phyloP scores from a whole-genome alignment of 2,329 filamentous ascomycete species.

The Monilinia vaccinii-corymbosi region DNA sequence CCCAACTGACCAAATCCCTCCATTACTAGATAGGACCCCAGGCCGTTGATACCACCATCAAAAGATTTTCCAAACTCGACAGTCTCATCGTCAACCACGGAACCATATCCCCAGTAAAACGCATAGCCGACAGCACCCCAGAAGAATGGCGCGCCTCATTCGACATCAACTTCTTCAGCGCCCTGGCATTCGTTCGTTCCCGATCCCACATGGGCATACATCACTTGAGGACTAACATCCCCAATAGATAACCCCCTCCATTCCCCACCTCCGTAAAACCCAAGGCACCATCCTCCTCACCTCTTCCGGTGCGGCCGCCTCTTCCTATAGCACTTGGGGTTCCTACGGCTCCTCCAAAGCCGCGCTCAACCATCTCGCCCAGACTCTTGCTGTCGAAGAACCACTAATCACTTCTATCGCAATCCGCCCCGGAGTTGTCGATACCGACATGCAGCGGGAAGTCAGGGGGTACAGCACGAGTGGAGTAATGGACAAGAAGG shows the following conservation, averaged over 20 bases:
- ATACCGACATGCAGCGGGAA: slow-evolving; percentile 84
- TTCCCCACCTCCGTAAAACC: slow-evolving; percentile 58
- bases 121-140: slow-evolving; percentile 55
- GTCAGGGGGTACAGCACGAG: slow-evolving; percentile 56
- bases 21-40: slow-evolving; percentile 40
- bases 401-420: slow-evolving; percentile 63
- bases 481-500: slow-evolving; percentile 46
- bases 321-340: slow-evolving; percentile 64
- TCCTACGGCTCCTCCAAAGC: slow-evolving; percentile 79
- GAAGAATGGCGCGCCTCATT: slow-evolving; percentile 70
- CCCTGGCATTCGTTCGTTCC: slow-evolving; percentile 59
- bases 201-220: background rate
- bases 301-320: slow-evolving; percentile 66
- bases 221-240: slow-evolving; percentile 1
- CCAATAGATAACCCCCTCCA: slow-evolving; percentile 48
- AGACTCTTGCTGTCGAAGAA: slow-evolving; percentile 69
- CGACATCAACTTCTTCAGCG: slow-evolving; percentile 81
- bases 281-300: slow-evolving; percentile 68
- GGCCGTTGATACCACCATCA: slow-evolving; percentile 55
- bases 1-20: background rate
- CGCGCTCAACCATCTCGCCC: slow-evolving; percentile 68
- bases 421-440: slow-evolving; percentile 70
- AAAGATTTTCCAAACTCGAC: slow-evolving; percentile 65
- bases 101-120: slow-evolving; percentile 63
- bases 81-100: slow-evolving; percentile 86